Base-by-base conservation (phyloP, 176 grass and related monocot genomes). In the Bromus sterilis region DNA sequence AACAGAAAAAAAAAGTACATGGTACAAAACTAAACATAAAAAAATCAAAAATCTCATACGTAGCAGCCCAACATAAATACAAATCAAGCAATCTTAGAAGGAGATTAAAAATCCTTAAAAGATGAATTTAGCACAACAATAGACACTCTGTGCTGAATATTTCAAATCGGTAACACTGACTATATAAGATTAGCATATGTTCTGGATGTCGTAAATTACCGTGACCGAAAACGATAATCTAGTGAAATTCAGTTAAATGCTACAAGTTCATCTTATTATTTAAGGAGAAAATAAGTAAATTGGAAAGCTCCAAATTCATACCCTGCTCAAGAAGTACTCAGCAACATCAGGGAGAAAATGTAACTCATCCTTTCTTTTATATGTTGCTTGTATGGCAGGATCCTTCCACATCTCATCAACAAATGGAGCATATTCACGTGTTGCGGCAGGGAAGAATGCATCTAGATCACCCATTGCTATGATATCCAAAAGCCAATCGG, bases 401-500 rank as follows among this genome's bases (percentile, higher is more conserved):
- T 98, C 92, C 29, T 78, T 90, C 95, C 95, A 98, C 93, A 95
- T 95, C 86, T 98, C 95, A 15, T 98, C 92, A 42, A 89, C 92
- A 58, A 89, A 89, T 37, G 93, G 93, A 86, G 95, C 95, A 82
- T 98, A 98, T 84, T 98, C 95, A 12, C 95, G 88, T 23, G 95
- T 95, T 60, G 95, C 95, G 4, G 95, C 95, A 79, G 95, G 96
- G 80, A 98, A 98, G 65, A 98, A 98, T 28, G 96, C 91, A 86
- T 98, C 96, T 41, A 98, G 71, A 77, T 98, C 86, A 8, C 96
- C 96, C 90, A 91, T 98, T 83, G 96, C 96, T 41, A 98, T 94
- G 69, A 95, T 98, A 79, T 98, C 96, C 78, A 98, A 81, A 89
- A 98, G 87, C 96, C 96, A 98, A 42, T 98, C 93, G 20, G 96